phyloP scores from a whole-genome alignment of 345 rosid genomes.

The Ceriops zippeliana region DNA sequence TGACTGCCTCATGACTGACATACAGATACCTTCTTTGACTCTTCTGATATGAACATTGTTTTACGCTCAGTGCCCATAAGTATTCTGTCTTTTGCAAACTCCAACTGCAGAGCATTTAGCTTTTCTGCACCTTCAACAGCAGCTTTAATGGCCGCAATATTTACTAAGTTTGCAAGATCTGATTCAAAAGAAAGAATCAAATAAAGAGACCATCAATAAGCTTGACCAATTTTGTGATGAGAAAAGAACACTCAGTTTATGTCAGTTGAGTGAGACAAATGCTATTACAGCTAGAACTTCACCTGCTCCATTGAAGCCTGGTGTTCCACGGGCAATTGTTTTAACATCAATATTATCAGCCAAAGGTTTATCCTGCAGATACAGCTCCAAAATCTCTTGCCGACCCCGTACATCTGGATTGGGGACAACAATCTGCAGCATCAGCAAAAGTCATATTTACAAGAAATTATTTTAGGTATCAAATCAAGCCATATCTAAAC shows the following conservation, averaged over 20 bases:
- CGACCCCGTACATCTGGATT: conserved; percentile 94
- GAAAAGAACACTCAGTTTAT: neutral
- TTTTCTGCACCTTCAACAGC: conserved; percentile 96
- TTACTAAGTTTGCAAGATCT: conserved; percentile 97
- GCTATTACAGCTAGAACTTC: conserved; percentile 13
- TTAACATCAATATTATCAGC: conserved; percentile 81
- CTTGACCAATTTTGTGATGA: neutral
- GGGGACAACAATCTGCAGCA: conserved; percentile 79
- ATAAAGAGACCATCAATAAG: conserved; percentile 10
- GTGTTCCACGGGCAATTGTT: conserved; percentile 96
- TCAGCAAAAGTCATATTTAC: conserved; percentile 27
- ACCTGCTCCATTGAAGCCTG: conserved; percentile 99
- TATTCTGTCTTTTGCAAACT: conserved; percentile 92
- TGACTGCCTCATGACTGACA: neutral
- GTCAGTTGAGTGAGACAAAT: neutral
- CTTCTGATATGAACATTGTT: conserved; percentile 95
- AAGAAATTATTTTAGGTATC: neutral
- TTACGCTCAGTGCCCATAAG: conserved; percentile 96
- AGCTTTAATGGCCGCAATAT: conserved; percentile 97
- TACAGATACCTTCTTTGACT: conserved; percentile 79
- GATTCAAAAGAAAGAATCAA: conserved; percentile 8
- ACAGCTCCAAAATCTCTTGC: conserved; percentile 95
- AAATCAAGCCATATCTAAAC: neutral
- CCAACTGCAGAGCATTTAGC: conserved; percentile 65
- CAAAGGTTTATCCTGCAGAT: conserved; percentile 89